phyloP scores from a whole-genome alignment of 208 protist genomes.

The Tetramitus jugosus region DNA sequence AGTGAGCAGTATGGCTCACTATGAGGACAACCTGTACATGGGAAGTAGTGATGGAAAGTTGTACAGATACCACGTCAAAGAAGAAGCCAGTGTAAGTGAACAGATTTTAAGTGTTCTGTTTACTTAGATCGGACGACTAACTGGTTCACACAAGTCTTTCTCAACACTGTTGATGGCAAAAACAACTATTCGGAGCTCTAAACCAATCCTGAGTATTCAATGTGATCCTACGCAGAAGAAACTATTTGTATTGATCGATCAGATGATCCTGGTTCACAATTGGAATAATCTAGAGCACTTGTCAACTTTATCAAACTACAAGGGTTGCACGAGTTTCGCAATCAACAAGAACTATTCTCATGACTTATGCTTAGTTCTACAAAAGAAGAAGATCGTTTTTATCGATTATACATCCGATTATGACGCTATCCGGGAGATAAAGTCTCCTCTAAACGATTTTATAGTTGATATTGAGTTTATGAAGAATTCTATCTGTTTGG shows the following conservation, averaged over 20 bases:
- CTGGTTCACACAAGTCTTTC: too few relatives aligned
- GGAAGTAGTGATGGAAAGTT: neutral
- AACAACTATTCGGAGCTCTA: neutral
- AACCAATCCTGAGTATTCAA: neutral
- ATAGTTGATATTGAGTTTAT: neutral
- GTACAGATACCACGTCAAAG: neutral
- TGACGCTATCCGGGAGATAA: neutral
- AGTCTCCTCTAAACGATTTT: neutral
- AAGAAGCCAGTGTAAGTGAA: neutral
- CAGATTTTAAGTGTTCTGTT: neutral
- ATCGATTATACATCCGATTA: neutral
- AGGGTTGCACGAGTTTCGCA: neutral
- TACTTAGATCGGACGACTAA: neutral
- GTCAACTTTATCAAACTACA: neutral
- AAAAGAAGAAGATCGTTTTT: conserved; percentile 2
- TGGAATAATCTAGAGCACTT: neutral
- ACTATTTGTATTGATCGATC: neutral
- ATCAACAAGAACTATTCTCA: conserved; percentile 16
- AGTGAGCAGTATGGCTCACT: neutral
- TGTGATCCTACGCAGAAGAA: conserved; percentile 6
- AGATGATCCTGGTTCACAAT: neutral
- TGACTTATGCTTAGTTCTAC: neutral
- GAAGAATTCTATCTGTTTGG: conserved; percentile 13
- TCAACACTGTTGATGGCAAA: neutral
- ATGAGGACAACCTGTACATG: neutral